Evolutionary conservation across 2,329 filamentous ascomycete species (phyloP), one percentile per base, ranked within the genome.

Genomic region (Pseudogymnoascus pannorum): DNA sequence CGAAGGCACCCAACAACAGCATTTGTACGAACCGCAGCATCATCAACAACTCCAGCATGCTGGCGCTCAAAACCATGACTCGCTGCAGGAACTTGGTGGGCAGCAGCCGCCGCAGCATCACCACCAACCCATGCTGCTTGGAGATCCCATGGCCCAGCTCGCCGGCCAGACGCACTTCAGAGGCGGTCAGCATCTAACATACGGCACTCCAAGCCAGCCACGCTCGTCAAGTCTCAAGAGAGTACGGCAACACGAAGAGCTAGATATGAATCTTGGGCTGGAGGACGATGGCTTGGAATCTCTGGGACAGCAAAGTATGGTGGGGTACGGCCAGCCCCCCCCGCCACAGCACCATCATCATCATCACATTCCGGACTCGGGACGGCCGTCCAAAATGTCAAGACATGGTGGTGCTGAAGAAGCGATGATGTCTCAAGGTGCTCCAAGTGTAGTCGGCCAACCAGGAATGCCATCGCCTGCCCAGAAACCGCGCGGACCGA

Each of bases 401-500:
- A 79, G 85, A 66, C 79, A 84, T 69, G 81, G 85, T 68, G 78
- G 77, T 16, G 80, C 81, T 38, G 72, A 72, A 38, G 76, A 73
- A 57, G 74, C 70, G 71, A 76, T 67, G 69, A 71, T 67, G 69
- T 75, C 67, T 75, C 84, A 76, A 77, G 81, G 88, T 7, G 87
- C 89, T 31, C 88, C 89, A n/a, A 94, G 87, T 69, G 87, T 96
- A 51, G 91, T 96, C 59, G 91, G 91, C 42, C 87, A 92, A 71
- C 86, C 83, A 44, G 92, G 92, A 58, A 96, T 96, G 92, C 92
- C 92, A 12, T 76, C 82, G 40, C 92, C 92, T 60, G 92, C 91
- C 44, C 84, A 88, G 59, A 80, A 88, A 68, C 92, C 92, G 8
- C 85, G 89, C 63, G 91, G 91, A 2, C 92, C 92, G 5, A 97